Base-by-base conservation (phyloP, 345 rosid genomes). In the Capsella bursapastoris region DNA sequence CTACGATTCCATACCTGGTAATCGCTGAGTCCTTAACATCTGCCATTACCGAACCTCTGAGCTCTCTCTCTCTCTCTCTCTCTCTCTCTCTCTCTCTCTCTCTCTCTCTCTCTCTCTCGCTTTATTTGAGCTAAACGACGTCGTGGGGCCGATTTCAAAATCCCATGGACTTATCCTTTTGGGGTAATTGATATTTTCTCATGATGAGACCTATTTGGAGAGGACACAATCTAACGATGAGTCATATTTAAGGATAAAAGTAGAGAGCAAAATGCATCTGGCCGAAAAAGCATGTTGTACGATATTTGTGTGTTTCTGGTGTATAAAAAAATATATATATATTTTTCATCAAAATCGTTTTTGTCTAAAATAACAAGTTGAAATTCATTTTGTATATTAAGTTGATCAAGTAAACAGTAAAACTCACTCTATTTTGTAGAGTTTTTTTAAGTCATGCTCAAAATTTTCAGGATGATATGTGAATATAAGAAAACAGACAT, bases 1-100 rank as follows among this genome's bases (percentile, higher is more conserved):
- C 98, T 28, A 94, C 78, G 81, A 91, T 87, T 48, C 97, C 97
- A 57, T 94, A 94, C 78, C 75, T 91, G 38, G 77, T 79, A 56
- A 86, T 76, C 0, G 64, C 78, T 60, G 57, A 58, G 47, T 67
- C 22, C 68, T 43, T 64, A 9, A n/a, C 57, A 51, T 35, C 38
- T 15, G 80, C 80, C 80, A 76, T 76, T 69, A 9, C 22, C 31
- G 5, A 55, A 71, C 25, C 37, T 14, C 41, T 49, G 44, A 52
- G 41, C 64, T 62, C 25, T 68, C 57, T 22, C 44, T n/a, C 9
- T 2, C 22, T 7, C 52, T 15, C 29, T 37, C 15, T 35, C 22
- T 11, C 32, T 12, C n/a, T 35, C 7, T 18, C 22, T 18, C 22
- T 18, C 22, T 18, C 64, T 62, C 25, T 68, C 22, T 18, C 22